Conservation (phyloP, 441 rosid genomes). For the Francoa sonchifolia region DNA sequence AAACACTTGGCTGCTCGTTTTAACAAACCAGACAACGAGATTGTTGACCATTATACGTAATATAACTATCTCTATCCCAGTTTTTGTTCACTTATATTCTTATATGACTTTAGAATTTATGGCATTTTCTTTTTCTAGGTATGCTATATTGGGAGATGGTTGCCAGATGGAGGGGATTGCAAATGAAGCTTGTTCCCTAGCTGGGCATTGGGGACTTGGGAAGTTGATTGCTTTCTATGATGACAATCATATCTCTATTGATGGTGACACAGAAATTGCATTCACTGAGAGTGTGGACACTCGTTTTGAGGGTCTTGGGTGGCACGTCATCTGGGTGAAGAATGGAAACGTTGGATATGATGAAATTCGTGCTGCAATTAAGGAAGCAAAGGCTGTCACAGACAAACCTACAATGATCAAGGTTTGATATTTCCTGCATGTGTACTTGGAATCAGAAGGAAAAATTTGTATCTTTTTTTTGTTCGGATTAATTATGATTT, state of each 20-base stretch:
- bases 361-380: constrained; percentile 87
- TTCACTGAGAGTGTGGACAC: constrained; percentile 68
- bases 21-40: constrained; percentile 84
- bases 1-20: constrained; percentile 93
- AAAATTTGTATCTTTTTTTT: background rate
- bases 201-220: constrained; percentile 90
- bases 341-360: constrained; percentile 87
- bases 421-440: constrained; percentile 27
- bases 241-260: constrained; percentile 92
- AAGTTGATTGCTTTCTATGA: constrained; percentile 88
- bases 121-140: constrained; percentile 23
- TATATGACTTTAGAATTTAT: background rate
- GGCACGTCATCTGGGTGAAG: constrained; percentile 98
- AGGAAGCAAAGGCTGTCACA: constrained; percentile 79
- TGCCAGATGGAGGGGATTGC: constrained; percentile 92
- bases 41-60: constrained; percentile 93
- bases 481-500: background rate
- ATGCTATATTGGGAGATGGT: constrained; percentile 71
- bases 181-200: constrained; percentile 77
- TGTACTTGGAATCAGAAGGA: background rate
- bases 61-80: background rate
- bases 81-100: background rate
- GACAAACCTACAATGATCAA: constrained; percentile 88
- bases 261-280: constrained; percentile 83
- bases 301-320: constrained; percentile 86